These are phyloP conservation scores for Hypsizygus marmoreus DNA, from an alignment of 768 basidiomycete genomes.

Conservation along the genomic window DNA sequence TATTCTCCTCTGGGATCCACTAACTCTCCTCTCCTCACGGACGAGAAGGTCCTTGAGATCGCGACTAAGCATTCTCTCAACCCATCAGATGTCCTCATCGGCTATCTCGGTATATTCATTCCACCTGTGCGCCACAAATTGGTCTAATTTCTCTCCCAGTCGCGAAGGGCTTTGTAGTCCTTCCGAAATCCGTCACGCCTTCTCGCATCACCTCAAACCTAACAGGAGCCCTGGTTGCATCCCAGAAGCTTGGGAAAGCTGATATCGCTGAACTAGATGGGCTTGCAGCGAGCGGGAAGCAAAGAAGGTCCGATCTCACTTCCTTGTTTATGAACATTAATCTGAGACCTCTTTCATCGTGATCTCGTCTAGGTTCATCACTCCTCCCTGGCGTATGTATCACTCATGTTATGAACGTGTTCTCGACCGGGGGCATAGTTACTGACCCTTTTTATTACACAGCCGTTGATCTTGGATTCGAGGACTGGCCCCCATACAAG, in stretches of 20 bases:
- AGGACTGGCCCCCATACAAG: conserved; percentile 52
- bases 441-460: conserved; percentile 10
- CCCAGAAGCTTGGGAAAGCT: conserved; percentile 43
- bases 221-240: conserved; percentile 49
- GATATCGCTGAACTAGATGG: conserved; percentile 61
- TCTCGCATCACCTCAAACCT: conserved; percentile 65
- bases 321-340: background rate
- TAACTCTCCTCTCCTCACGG: conserved; percentile 63
- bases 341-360: conserved; percentile 3
- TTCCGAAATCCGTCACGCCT: conserved; percentile 80
- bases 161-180: conserved; percentile 60
- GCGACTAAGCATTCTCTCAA: conserved; percentile 58
- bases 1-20: conserved; percentile 82
- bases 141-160: conserved; percentile 37
- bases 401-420: conserved; percentile 7
- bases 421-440: background rate
- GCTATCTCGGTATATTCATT: conserved; percentile 56
- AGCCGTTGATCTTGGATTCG: conserved; percentile 72
- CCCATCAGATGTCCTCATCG: conserved; percentile 60
- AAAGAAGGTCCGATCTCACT: conserved; percentile 49
- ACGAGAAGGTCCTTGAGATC: conserved; percentile 60
- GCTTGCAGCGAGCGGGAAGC: conserved; percentile 62
- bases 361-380: conserved; percentile 47
- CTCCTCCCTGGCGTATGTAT: conserved; percentile 69
- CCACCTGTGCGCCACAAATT: background rate